Evolutionary conservation across 106 monocot genomes (phyloP), one percentile per base, ranked within the genome.

Genomic region (Acorus calamus): DNA sequence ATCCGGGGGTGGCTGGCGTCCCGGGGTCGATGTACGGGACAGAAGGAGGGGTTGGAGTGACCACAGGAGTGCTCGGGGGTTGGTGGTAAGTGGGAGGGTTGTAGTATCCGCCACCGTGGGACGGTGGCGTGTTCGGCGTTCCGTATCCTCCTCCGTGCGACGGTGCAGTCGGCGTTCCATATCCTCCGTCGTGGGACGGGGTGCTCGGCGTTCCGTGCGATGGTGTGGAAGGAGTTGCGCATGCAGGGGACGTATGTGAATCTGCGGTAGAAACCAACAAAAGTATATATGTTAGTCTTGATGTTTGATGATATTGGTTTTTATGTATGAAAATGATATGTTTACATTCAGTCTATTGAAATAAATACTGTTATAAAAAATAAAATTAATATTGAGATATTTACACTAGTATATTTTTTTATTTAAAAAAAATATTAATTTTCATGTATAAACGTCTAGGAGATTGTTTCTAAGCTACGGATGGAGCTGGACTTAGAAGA

Each of bases 1-100:
- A 71, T 0, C 68, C 62, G 0, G 81, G 81, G 3, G 41, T 46
- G 42, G 48, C 14, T 1, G 82, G 83, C 12, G 82, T 71, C 5
- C 55, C 44, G 2, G 73, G 69, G 9, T 56, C 49, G 7, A 54
- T 52, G 13, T 56, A 67, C 57, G 49, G 46, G 4, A 68, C 43
- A 2, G n/a, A n/a, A n/a, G 78, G 12, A 6, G 78, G 68, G 6
- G 4, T 8, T 6, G 57, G 11, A 41, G 2, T 42, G 28, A 57
- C 57, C 28, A 6, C 13, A 0, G 10, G 56, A 14, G 67, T 8
- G 1, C 59, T 57, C 45, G 61, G 61, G 5, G 61, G 61, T 2
- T 3, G 4, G 63, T 11, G 14, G 69, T 3, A 7, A 4, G 51
- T 12, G 7, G 78, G 63, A 7, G 58, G 3, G 12, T 52, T 5